Base-by-base conservation (phyloP, 129 eudicot species). In the Glebionis coronaria region DNA sequence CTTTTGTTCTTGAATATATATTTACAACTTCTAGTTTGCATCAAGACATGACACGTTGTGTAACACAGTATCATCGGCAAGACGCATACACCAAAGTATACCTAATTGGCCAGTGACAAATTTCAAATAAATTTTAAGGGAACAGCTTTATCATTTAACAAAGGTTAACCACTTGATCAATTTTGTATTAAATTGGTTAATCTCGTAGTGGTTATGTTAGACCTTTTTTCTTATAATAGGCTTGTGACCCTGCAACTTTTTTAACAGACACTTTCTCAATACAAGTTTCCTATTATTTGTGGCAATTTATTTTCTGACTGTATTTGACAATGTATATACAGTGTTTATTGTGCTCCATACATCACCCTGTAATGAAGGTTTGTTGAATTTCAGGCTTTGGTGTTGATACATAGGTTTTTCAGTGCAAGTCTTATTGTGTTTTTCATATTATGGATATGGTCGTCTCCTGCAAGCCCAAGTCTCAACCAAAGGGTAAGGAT, bases 361-460 rank as follows among this genome's bases (percentile, higher is more conserved):
- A 18, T 62, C 60, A 38, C 21, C 62, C 21, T 20, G 28, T 56
- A 73, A 52, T 63, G 18, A 12, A 44, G 40, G 54, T 45, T 69
- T 66, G 73, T 67, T 84, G 61, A 68, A 69, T 78, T 77, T 38
- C 97, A 91, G 97, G 97, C 90, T 50, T 84, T 91, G 85, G 81
- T 81, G 65, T 83, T 85, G 76, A 91, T 91, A 80, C 90, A 82
- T 73, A 82, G 97, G 81, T 88, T 91, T 81, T 91, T 91, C 62
- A 71, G 97, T 63, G 64, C 74, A 59, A 83, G 88, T 75, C 94
- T 91, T 72, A 76, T 88, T 80, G 57, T 83, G 21, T 88, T 91
- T 80, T 91, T 85, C 74, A 44, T 85, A 62, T 70, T 91, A 62
- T 91, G 96, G 96, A 69, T 83, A 73, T 73, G 67, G 4, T 87